A percentile compares a stretch with the other conserved stretches of the same genome.
phyloP scores from a whole-genome alignment of 495 filamentous ascomycete genomes.

The Filosporella fistucella region DNA sequence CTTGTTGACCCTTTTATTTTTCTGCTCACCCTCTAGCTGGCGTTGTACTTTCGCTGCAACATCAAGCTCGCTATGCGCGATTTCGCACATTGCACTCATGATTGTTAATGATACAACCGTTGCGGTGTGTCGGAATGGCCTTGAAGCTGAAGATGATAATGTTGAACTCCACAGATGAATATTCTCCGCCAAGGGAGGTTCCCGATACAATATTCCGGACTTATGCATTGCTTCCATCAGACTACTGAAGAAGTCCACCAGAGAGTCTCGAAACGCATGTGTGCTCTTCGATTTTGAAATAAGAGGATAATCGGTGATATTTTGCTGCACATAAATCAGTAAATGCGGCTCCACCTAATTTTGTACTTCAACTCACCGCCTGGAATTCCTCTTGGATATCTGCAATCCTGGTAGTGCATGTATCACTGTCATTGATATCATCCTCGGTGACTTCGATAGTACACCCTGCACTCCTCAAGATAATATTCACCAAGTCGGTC shows the following conservation, averaged over 20 bases:
- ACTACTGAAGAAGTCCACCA: slow-evolving; percentile 73
- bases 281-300: slow-evolving; percentile 71
- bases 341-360: slow-evolving; percentile 4
- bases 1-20: slow-evolving; percentile 74
- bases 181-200: slow-evolving; percentile 74
- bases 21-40: slow-evolving; percentile 76
- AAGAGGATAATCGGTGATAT: slow-evolving; percentile 87
- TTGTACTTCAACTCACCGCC: slow-evolving; percentile 41
- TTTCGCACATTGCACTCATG: slow-evolving; percentile 60
- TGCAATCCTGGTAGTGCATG: slow-evolving; percentile 57
- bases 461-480: slow-evolving; percentile 79
- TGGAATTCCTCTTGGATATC: slow-evolving; percentile 82
- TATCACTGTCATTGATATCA: slow-evolving; percentile 83
- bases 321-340: slow-evolving; percentile 43
- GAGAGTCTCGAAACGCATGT: slow-evolving; percentile 64
- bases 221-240: slow-evolving; percentile 71
- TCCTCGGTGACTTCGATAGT: slow-evolving; percentile 65
- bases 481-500: slow-evolving; percentile 82
- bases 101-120: slow-evolving; percentile 76
- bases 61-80: slow-evolving; percentile 58
- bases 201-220: slow-evolving; percentile 68
- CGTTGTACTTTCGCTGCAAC: slow-evolving; percentile 68
- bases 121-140: slow-evolving; percentile 90
- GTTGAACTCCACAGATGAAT: slow-evolving; percentile 78
- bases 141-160: slow-evolving; percentile 76